Evolutionary conservation across 2,329 filamentous ascomycete species (phyloP).

Genomic region (Fusarium xylarioides): DNA sequence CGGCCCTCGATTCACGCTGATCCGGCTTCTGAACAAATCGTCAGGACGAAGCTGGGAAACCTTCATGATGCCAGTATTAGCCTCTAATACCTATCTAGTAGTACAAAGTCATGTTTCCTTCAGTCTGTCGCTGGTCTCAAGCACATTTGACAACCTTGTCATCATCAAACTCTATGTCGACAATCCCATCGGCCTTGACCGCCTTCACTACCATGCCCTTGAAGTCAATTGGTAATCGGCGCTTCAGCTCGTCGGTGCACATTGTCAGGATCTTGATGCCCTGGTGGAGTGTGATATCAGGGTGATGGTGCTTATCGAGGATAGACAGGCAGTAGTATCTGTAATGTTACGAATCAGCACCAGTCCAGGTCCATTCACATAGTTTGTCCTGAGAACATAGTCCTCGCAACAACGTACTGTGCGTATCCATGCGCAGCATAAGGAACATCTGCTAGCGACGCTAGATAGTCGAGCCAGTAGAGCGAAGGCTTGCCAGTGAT

Average conservation of each 20-base stretch:
- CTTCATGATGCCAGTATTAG: conserved; percentile 39
- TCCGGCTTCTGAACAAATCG: not conserved
- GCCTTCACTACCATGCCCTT: conserved; percentile 96
- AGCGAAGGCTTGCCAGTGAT: conserved; percentile 90
- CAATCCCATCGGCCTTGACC: conserved; percentile 91
- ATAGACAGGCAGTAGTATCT: conserved; percentile 98
- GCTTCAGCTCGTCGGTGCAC: conserved; percentile 97
- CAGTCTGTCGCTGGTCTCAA: conserved; percentile 48
- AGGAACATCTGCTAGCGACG: conserved; percentile 84
- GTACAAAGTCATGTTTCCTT: conserved; percentile 48
- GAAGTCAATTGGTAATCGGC: conserved; percentile 97
- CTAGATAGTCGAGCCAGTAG: conserved; percentile 98
- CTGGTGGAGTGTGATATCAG: conserved; percentile 87
- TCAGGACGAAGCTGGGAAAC: conserved; percentile 16
- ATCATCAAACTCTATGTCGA: conserved; percentile 86
- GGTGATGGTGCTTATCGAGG: conserved; percentile 98
- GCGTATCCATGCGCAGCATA: conserved; percentile 99
- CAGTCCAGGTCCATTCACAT: not conserved
- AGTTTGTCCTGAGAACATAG: not conserved
- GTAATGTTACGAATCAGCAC: conserved; percentile 35
- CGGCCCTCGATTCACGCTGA: not conserved
- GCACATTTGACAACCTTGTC: conserved; percentile 74
- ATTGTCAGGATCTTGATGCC: conserved; percentile 92
- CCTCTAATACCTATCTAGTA: conserved; percentile 45
- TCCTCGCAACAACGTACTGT: conserved; percentile 69